These are phyloP conservation scores for Stylonectria norvegica DNA, from an alignment of 2,329 filamentous ascomycete species.

Conservation along the genomic window DNA sequence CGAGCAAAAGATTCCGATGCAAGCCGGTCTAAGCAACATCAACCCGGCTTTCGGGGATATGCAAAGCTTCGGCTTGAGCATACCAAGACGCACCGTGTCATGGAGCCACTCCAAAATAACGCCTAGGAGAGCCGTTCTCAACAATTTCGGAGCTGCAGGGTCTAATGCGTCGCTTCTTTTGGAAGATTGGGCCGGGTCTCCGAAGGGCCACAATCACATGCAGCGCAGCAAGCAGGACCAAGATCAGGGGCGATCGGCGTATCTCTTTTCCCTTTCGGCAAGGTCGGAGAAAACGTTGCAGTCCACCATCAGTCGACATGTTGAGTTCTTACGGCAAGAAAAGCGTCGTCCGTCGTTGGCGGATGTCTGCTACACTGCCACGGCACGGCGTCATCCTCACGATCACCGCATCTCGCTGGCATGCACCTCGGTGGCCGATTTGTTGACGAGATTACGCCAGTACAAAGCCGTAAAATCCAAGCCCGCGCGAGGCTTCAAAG, in stretches of 20 bases:
- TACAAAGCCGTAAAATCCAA: neutral
- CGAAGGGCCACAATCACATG: too few relatives aligned
- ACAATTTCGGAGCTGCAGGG: constrained; percentile 36
- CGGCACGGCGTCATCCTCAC: neutral
- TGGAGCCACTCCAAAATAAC: constrained; percentile 22
- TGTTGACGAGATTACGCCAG: neutral
- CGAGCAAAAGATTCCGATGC: constrained; percentile 26
- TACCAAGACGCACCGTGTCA: constrained; percentile 17
- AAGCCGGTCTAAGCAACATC: constrained; percentile 31
- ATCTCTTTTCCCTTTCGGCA: too few relatives aligned
- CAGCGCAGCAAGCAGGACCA: too few relatives aligned
- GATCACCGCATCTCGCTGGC: neutral
- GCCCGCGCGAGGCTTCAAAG: neutral
- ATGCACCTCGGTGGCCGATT: neutral
- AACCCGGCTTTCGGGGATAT: constrained; percentile 24
- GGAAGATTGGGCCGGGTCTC: too few relatives aligned
- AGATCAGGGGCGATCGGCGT: too few relatives aligned
- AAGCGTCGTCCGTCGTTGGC: too few relatives aligned
- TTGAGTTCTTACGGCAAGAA: too few relatives aligned
- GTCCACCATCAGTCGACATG: too few relatives aligned
- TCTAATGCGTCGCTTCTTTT: too few relatives aligned
- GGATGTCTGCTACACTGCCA: too few relatives aligned
- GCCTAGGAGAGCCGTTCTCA: constrained; percentile 23
- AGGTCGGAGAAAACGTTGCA: too few relatives aligned
- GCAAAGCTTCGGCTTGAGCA: constrained; percentile 8